These are phyloP conservation scores for Ocimum tenuiflorum DNA, from an alignment of 257 asterid genomes.

Conservation along the genomic window DNA sequence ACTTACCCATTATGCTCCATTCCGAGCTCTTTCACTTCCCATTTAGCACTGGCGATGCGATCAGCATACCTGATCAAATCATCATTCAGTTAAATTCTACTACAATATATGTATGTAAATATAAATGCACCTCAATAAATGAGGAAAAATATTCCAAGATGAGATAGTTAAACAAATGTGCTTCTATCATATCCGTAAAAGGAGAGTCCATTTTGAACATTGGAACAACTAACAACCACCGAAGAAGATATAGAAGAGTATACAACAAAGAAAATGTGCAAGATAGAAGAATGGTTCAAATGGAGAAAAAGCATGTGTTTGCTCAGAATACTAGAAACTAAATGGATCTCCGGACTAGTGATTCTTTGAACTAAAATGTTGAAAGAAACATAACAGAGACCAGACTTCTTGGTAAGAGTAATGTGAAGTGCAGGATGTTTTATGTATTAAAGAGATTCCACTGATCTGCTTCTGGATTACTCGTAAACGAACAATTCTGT, in stretches of 20 bases:
- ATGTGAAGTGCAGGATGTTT: not conserved
- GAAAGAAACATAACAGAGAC: conserved; percentile 6
- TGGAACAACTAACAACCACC: not conserved
- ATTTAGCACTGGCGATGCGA: conserved; percentile 79
- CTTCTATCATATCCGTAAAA: not conserved
- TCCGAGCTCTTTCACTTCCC: conserved; percentile 99
- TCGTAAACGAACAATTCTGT: not conserved
- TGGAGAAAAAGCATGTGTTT: not conserved
- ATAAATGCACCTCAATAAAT: conserved; percentile 7
- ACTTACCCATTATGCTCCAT: conserved; percentile 95
- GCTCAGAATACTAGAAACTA: not conserved
- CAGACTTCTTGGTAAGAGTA: not conserved
- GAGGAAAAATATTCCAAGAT: not conserved
- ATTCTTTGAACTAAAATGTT: conserved; percentile 1
- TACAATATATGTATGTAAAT: conserved; percentile 12
- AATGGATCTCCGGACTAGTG: not conserved
- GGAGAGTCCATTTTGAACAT: not conserved
- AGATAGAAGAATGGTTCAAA: not conserved
- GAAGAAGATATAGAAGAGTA: not conserved
- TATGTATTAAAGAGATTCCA: conserved; percentile 4
- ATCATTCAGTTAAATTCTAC: conserved; percentile 18
- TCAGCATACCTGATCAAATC: conserved; percentile 81
- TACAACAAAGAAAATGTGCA: too few species aligned
- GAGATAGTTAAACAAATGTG: not conserved
- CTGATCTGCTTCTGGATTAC: conserved; percentile 1